Percentiles rank a stretch among this genome's conserved stretches.
Evolutionary conservation across 2,329 filamentous ascomycete genomes (phyloP).

Genomic region (Parafenestella ontariensis): DNA sequence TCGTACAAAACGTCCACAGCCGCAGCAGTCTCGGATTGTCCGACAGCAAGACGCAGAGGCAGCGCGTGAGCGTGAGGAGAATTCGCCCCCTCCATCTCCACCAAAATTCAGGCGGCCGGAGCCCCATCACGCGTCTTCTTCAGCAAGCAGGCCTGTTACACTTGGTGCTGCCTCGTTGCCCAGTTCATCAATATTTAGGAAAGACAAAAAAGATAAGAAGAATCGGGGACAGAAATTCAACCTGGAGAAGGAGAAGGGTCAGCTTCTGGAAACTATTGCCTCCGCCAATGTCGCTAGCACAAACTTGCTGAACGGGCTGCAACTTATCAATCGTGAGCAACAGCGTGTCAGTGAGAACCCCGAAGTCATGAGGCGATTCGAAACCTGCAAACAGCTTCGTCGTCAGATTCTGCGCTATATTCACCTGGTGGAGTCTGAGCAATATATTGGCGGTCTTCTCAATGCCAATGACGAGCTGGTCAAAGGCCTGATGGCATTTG

Average conservation of each 20-base stretch:
- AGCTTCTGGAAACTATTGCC: constrained; percentile 87
- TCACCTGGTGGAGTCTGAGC: constrained; percentile 84
- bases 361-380: constrained; percentile 77
- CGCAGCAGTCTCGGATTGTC: constrained; percentile 82
- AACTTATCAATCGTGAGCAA: constrained; percentile 87
- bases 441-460: constrained; percentile 89
- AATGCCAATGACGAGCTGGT: constrained; percentile 98
- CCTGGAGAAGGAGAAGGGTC: constrained; percentile 83
- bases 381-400: constrained; percentile 83
- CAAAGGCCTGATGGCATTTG: constrained; percentile 88
- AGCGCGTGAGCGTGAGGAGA: constrained; percentile 68
- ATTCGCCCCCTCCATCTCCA: constrained; percentile 43
- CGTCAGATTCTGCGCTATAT: constrained; percentile 90
- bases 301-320: constrained; percentile 84
- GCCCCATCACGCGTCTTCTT: constrained; percentile 39
- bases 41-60: constrained; percentile 80
- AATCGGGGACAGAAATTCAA: constrained; percentile 73
- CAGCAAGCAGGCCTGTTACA: constrained; percentile 32
- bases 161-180: constrained; percentile 47
- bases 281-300: constrained; percentile 90
- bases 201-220: constrained; percentile 62
- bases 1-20: constrained; percentile 64
- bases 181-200: constrained; percentile 60
- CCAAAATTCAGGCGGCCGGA: constrained; percentile 31
- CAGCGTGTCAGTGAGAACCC: constrained; percentile 87